Evolutionary conservation across 73 alveolate species (phyloP).

Genomic region (Tetrahymena borealis): DNA sequence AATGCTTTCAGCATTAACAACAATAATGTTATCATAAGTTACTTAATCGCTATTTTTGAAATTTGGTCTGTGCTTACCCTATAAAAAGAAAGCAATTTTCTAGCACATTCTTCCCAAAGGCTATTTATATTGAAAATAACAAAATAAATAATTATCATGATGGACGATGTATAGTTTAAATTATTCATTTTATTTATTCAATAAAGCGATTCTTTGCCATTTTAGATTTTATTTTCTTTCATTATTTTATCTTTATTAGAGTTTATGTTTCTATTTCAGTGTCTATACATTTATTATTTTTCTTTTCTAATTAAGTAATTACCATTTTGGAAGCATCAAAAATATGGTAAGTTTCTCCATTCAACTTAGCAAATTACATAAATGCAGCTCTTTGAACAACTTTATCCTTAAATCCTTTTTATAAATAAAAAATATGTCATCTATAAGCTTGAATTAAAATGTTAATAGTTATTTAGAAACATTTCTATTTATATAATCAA

Average conservation of each 20-base stretch:
- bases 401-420: not conserved
- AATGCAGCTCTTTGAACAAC: not conserved
- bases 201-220: too few relatives aligned
- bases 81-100: not conserved
- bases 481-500: too few relatives aligned
- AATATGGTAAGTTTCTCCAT: not conserved
- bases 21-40: not conserved
- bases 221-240: too few relatives aligned
- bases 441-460: not conserved
- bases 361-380: not conserved
- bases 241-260: too few relatives aligned
- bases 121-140: not conserved
- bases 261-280: too few relatives aligned
- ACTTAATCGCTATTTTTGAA: not conserved
- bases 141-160: not conserved
- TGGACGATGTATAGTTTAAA: too few relatives aligned
- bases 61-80: not conserved
- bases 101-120: slow-evolving; percentile 2
- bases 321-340: slow-evolving; percentile 2
- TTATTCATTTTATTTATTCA: too few relatives aligned
- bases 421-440: not conserved
- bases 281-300: not conserved
- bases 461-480: not conserved
- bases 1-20: not conserved
- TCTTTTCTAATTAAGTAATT: not conserved